These are phyloP conservation scores for Pseudogymnoascus sp. DNA, from an alignment of 2,329 filamentous ascomycete species.

Conservation along the genomic window DNA sequence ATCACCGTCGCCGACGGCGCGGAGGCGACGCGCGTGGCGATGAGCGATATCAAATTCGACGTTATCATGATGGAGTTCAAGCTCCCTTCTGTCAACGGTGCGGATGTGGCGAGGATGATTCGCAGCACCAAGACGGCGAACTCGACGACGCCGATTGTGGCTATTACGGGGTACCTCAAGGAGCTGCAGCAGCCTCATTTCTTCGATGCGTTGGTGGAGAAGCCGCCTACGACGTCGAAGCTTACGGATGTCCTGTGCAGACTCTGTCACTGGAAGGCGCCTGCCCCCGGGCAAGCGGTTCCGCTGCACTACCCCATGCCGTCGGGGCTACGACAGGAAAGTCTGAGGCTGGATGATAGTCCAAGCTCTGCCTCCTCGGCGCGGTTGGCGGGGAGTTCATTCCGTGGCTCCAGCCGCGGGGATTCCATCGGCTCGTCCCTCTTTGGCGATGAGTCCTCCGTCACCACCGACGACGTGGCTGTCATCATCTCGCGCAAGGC, in stretches of 20 bases:
- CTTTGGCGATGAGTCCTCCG: slow-evolving; percentile 77
- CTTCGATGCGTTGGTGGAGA: slow-evolving; percentile 92
- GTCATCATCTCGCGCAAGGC: slow-evolving; percentile 66
- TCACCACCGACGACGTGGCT: slow-evolving; percentile 68
- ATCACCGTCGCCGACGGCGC: slow-evolving; percentile 85
- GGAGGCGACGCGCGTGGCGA: slow-evolving; percentile 85
- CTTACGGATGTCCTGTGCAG: slow-evolving; percentile 78
- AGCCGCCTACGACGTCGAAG: slow-evolving; percentile 89
- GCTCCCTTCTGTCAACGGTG: slow-evolving; percentile 86
- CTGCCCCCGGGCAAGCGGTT: slow-evolving; percentile 40
- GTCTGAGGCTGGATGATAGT: slow-evolving; percentile 63
- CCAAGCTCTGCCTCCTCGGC: slow-evolving; percentile 62
- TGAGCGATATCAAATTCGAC: slow-evolving; percentile 97
- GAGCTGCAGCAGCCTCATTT: slow-evolving; percentile 91
- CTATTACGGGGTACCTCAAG: slow-evolving; percentile 96
- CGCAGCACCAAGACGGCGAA: slow-evolving; percentile 94
- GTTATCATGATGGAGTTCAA: slow-evolving; percentile 98
- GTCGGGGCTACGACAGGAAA: slow-evolving; percentile 57
- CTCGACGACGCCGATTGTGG: slow-evolving; percentile 87
- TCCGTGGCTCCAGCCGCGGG: slow-evolving; percentile 70
- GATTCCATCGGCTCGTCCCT: slow-evolving; percentile 84
- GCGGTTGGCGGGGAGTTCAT: slow-evolving; percentile 65
- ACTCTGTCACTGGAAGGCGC: slow-evolving; percentile 88
- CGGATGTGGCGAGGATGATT: slow-evolving; percentile 95
- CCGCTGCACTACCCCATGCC: slow-evolving; percentile 51